Conservation (phyloP, 148 eudicot genomes). For the Amaranthus hypochondriacus region DNA sequence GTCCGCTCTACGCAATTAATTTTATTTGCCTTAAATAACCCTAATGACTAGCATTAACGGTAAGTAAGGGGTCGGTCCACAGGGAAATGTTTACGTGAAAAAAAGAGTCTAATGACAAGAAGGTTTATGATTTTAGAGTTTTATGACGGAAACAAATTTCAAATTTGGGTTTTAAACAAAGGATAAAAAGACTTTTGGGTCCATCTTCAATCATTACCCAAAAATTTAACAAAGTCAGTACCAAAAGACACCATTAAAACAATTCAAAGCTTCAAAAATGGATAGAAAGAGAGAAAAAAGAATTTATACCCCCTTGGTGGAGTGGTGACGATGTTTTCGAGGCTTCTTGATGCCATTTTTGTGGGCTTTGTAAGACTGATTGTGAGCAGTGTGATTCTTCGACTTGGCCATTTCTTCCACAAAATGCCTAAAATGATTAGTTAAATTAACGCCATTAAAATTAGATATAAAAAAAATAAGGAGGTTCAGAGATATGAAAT, state of each 20-base stretch:
- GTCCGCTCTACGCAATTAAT: no score
- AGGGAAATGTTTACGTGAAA: no score
- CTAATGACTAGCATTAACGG: no score
- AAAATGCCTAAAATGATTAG: not conserved
- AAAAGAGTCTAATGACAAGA: no score
- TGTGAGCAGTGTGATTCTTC: constrained; percentile 91
- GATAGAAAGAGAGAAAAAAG: not conserved
- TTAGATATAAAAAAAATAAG: not conserved
- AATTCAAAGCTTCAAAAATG: no score
- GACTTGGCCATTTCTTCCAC: constrained; percentile 68
- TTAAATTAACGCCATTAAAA: not conserved
- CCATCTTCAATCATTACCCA: constrained; percentile 45
- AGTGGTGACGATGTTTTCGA: constrained; percentile 59
- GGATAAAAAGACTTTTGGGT: constrained; percentile 36
- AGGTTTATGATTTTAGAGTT: no score
- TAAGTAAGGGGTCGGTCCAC: no score
- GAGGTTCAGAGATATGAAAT: no score
- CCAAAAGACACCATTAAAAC: not conserved
- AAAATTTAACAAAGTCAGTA: not conserved
- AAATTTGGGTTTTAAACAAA: no score
- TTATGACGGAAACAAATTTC: no score
- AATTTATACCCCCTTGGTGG: constrained; percentile 73
- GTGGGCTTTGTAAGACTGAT: constrained; percentile 79
- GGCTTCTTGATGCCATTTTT: constrained; percentile 90
- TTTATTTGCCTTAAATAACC: no score